A percentile compares a stretch with the other conserved stretches of the same genome.
Conservation (phyloP, 2,329 filamentous ascomycete species). For the Aureobasidium melanogenum region DNA sequence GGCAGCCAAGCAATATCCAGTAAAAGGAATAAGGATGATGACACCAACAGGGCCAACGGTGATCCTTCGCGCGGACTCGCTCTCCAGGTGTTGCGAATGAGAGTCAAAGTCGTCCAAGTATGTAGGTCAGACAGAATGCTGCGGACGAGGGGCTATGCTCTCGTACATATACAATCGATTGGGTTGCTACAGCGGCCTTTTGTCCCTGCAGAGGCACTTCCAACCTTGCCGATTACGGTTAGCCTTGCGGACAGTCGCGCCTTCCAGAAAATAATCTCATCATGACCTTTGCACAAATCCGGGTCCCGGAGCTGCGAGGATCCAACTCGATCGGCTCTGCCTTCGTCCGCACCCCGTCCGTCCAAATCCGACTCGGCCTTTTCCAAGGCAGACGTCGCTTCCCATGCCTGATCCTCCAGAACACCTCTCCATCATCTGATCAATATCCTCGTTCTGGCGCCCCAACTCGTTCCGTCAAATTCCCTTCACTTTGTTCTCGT, state of each 20-base stretch:
- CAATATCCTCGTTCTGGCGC: not conserved
- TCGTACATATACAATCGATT: conserved; percentile 5
- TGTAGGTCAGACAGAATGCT: not conserved
- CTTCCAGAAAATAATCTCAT: conserved; percentile 8
- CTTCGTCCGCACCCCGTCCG: not conserved
- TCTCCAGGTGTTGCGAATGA: not conserved
- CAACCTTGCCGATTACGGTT: not conserved
- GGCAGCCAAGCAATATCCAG: conserved; percentile 5
- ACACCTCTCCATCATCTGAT: conserved; percentile 1
- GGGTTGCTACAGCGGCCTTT: conserved; percentile 10
- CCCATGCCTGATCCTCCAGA: not conserved
- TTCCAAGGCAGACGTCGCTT: conserved; percentile 1
- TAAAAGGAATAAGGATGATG: not conserved
- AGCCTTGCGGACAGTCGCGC: conserved; percentile 7
- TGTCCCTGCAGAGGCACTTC: conserved; percentile 10
- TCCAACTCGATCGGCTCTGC: not conserved
- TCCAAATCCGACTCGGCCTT: not conserved
- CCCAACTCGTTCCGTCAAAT: not conserved
- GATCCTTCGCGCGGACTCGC: not conserved
- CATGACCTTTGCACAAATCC: not conserved
- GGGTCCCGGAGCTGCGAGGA: not conserved
- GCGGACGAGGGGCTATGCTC: conserved; percentile 7
- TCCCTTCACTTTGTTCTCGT: not conserved
- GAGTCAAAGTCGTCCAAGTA: not conserved
- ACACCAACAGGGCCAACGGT: not conserved